Conservation (phyloP, 2,329 filamentous ascomycete species). For the Aspergillus fructus region DNA sequence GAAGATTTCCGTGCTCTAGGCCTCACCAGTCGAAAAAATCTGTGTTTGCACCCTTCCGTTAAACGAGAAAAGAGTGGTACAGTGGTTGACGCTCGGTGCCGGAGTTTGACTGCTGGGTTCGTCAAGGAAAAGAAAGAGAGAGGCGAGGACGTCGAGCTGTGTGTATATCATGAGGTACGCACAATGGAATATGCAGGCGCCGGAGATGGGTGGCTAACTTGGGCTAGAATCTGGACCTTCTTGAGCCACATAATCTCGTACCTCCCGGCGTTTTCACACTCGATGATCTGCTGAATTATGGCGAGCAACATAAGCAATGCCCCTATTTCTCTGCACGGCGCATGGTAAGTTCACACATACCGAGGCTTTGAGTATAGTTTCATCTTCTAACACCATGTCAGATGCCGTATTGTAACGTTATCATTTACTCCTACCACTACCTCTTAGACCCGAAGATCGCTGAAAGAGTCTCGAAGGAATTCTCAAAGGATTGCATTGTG, state of each 20-base stretch:
- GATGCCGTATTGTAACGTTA: conserved; percentile 99
- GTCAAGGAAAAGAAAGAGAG: conserved; percentile 96
- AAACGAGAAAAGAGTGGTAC: conserved; percentile 94
- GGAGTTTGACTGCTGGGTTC: conserved; percentile 93
- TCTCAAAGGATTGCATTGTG: conserved; percentile 97
- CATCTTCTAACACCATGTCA: conserved; percentile 37
- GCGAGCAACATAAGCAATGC: conserved; percentile 94
- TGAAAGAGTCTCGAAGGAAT: conserved; percentile 87
- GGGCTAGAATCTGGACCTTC: conserved; percentile 77
- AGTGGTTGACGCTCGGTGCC: conserved; percentile 91
- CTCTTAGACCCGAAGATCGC: conserved; percentile 97
- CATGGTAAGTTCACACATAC: conserved; percentile 63
- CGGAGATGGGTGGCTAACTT: conserved; percentile 21
- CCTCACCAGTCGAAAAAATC: conserved; percentile 92
- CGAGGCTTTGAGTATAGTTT: neutral
- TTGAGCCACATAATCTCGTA: conserved; percentile 92
- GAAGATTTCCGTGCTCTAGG: conserved; percentile 94
- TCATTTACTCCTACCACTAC: conserved; percentile 99
- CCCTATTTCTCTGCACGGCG: conserved; percentile 94
- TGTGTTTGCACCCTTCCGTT: conserved; percentile 94
- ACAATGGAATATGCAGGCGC: neutral
- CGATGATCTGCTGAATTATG: conserved; percentile 82
- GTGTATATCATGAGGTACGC: conserved; percentile 86
- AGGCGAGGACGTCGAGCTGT: conserved; percentile 90
- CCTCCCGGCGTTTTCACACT: conserved; percentile 95